These are phyloP conservation scores for Quercus tomentella DNA, from an alignment of 331 rosid genomes.

Conservation along the genomic window DNA sequence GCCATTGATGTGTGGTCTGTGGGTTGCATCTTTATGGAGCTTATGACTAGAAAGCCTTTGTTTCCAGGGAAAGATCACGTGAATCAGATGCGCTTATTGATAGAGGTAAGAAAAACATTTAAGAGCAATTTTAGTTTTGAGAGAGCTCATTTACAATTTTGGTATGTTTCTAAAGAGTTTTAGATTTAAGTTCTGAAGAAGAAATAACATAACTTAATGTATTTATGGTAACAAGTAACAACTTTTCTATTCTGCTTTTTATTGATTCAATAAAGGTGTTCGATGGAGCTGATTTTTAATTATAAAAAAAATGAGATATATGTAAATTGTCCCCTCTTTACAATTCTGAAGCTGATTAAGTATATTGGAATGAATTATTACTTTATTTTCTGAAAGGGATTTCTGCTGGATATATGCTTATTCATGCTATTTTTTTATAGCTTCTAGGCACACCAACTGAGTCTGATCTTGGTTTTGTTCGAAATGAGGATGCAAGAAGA, in stretches of 20 bases:
- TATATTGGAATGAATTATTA: conserved; percentile 1
- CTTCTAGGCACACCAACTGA: conserved; percentile 98
- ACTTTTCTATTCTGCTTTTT: neutral
- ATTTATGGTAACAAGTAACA: neutral
- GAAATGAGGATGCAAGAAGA: conserved; percentile 78
- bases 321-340: neutral
- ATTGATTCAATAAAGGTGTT: neutral
- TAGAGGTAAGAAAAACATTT: conserved; percentile 56
- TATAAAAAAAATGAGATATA: neutral
- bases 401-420: conserved; percentile 22
- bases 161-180: neutral
- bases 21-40: conserved; percentile 95
- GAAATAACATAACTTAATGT: neutral
- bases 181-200: neutral
- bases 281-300: neutral
- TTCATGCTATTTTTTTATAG: conserved; percentile 35
- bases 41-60: conserved; percentile 93
- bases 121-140: neutral
- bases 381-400: conserved; percentile 3
- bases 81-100: conserved; percentile 92
- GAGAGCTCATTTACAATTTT: neutral
- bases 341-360: neutral
- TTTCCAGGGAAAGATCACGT: conserved; percentile 88
- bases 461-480: conserved; percentile 77
- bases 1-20: conserved; percentile 97